Base-by-base conservation (phyloP, 108 stramenopile species). In the Phaeodactylum tricornutum region DNA sequence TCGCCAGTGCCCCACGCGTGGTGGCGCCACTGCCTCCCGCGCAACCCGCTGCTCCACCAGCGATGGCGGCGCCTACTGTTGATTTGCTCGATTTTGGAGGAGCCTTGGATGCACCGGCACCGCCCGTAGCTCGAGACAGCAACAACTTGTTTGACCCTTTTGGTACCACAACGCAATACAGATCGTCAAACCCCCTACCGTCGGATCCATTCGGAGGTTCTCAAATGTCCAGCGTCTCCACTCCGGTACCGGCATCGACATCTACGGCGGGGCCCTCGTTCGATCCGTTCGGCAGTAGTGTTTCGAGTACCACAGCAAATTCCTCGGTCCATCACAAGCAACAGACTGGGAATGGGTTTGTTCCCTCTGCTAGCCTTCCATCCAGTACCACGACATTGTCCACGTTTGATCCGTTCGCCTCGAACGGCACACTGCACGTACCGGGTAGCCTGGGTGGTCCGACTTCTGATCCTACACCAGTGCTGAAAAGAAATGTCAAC, bases 31-130 rank as follows among this genome's bases (percentile, higher is more conserved):
- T 19, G 20, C 16, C 38, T 17, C 44, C 61, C 2, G 53, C 62
- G 17, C 57, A 57, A 4, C 28, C 55, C 38, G 50, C 53, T 31
- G 59, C 56, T 8, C 21, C 58, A 26, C n/a, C 17, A 32, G 45
- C 44, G 23, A 8, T 39, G 24, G 19, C 47, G 14, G 48, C 35
- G 1, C 69, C 75, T 1, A 60, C 55, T 6, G 71, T 55, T 14
- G 79, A 85, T 58, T 45, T 81, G 47, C 46, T 81, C 4, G 76
- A 75, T 62, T 81, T 81, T 55, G 57, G 59, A 30, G 56, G 42
- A 20, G 43, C 27, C 29, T 12, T 35, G 12, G 15, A 12, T 15
- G 33, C 27, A 19, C 37, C 39, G 1, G 32, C 60, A 23, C 42
- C 57, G 16, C 6, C 42, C 24, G 38, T 47, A 26, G 42, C 50